These are phyloP conservation scores for Phytopythium sindhum DNA, from an alignment of 352 stramenopile genomes.

Conservation along the genomic window DNA sequence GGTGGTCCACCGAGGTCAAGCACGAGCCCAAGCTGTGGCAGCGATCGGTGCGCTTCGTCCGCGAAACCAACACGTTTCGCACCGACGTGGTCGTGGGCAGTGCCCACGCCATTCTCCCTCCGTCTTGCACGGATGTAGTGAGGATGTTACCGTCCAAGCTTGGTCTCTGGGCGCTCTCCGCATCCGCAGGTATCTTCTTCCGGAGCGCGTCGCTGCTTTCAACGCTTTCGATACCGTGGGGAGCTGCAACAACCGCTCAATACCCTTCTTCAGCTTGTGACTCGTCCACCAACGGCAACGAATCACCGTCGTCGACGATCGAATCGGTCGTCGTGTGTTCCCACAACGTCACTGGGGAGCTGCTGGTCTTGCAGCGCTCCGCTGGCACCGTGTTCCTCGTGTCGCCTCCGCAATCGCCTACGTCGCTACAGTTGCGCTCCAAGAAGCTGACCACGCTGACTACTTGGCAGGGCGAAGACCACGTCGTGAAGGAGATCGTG, in stretches of 20 bases:
- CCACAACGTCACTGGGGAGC: conserved; percentile 76
- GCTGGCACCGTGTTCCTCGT: conserved; percentile 43
- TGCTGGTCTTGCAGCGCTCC: conserved; percentile 42
- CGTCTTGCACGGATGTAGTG: conserved; percentile 25
- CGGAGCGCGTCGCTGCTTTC: conserved; percentile 46
- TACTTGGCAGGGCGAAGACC: conserved; percentile 13
- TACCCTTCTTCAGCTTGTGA: conserved; percentile 11
- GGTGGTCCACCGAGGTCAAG: conserved; percentile 71
- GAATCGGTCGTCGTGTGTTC: conserved; percentile 25
- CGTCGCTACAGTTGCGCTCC: conserved; percentile 2
- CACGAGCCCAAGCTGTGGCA: conserved; percentile 60
- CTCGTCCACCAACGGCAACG: neutral
- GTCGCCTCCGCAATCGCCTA: conserved; percentile 6
- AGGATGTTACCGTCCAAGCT: conserved; percentile 50
- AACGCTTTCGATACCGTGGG: conserved; percentile 41
- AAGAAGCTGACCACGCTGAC: conserved; percentile 27
- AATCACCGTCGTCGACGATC: neutral
- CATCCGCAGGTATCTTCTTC: conserved; percentile 45
- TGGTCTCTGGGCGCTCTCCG: conserved; percentile 72
- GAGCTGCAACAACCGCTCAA: neutral
- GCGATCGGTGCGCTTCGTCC: conserved; percentile 68
- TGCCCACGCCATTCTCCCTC: conserved; percentile 31
- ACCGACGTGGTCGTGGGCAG: conserved; percentile 75
- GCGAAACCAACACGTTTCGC: conserved; percentile 62
- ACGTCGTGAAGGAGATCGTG: conserved; percentile 17